phyloP scores from a whole-genome alignment of 2,329 filamentous ascomycete species.

The Botryotinia narcissicola region DNA sequence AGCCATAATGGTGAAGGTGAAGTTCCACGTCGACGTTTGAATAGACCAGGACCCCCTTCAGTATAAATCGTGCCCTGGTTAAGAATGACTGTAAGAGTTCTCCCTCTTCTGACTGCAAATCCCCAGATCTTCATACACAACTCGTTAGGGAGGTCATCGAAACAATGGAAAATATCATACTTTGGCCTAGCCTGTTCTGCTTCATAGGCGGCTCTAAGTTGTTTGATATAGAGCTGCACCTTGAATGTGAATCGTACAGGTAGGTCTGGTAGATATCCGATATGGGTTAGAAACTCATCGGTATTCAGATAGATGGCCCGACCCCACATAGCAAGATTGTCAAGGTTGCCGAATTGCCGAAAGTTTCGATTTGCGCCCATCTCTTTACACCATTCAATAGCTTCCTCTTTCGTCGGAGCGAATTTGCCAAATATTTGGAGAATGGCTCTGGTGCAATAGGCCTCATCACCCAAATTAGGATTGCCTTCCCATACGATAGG shows the following conservation, averaged over 20 bases:
- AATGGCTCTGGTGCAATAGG: neutral
- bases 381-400: neutral
- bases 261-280: neutral
- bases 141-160: neutral
- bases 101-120: neutral
- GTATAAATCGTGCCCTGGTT: neutral
- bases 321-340: neutral
- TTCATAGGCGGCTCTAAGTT: neutral
- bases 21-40: neutral
- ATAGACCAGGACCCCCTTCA: neutral
- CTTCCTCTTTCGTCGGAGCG: neutral
- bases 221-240: neutral
- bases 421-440: neutral
- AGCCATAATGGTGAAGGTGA: conserved; percentile 1
- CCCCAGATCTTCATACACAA: conserved; percentile 5
- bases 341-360: neutral
- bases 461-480: neutral
- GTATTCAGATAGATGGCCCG: neutral
- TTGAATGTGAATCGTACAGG: neutral
- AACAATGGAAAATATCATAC: conserved; percentile 1
- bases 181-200: neutral
- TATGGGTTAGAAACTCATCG: neutral
- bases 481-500: neutral
- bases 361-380: conserved; percentile 7
- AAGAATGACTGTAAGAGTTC: neutral